A percentile compares a stretch with the other conserved stretches of the same genome.
These are phyloP conservation scores for Sporothrix phasma DNA, from an alignment of 2,329 filamentous ascomycete genomes.

Conservation along the genomic window DNA sequence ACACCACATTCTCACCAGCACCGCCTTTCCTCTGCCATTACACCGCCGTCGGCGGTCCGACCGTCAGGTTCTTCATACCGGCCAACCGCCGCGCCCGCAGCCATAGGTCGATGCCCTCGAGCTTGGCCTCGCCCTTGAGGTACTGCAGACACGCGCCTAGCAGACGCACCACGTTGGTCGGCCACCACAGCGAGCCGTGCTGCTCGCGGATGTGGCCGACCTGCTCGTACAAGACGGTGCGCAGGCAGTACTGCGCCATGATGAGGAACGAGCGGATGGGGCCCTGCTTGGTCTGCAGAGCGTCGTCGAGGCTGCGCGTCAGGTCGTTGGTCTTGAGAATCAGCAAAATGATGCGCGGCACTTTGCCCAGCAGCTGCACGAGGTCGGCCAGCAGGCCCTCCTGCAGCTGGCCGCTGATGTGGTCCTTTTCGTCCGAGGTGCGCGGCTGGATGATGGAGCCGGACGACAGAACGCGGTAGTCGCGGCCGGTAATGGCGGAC, in stretches of 20 bases:
- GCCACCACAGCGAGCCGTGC: conserved; percentile 48
- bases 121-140: conserved; percentile 50
- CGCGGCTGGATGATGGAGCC: conserved; percentile 44
- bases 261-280: conserved; percentile 58
- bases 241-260: conserved; percentile 56
- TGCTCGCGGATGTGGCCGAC: conserved; percentile 44
- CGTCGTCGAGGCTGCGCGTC: conserved; percentile 87
- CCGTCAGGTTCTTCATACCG: conserved; percentile 21
- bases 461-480: conserved; percentile 66
- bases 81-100: conserved; percentile 42
- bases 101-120: conserved; percentile 55
- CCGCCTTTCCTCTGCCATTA: neutral
- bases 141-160: conserved; percentile 49
- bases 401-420: conserved; percentile 73
- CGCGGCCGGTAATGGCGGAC: conserved; percentile 88
- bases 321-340: conserved; percentile 98
- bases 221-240: conserved; percentile 56
- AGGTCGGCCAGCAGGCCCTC: conserved; percentile 84
- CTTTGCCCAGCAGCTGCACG: conserved; percentile 76
- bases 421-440: conserved; percentile 68
- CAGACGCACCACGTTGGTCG: conserved; percentile 44
- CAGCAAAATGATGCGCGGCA: conserved; percentile 83
- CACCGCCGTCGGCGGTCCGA: neutral
- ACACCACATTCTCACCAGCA: neutral
- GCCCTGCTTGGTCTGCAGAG: conserved; percentile 62